phyloP scores from a whole-genome alignment of 1,139 yeast genomes.

The Sugiyamaella xylanicola region DNA sequence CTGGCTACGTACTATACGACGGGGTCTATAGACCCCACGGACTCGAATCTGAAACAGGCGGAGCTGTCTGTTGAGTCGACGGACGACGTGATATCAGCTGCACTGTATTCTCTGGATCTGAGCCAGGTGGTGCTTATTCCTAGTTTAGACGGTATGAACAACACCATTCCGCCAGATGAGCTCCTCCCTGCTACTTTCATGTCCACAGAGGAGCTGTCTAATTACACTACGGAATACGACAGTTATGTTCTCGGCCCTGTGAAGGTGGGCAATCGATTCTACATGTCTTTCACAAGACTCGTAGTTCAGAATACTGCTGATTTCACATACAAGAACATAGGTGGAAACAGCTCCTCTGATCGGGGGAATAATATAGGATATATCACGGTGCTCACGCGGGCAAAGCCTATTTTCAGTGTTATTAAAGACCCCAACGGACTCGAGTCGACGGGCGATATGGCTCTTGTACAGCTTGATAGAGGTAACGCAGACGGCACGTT shows the following conservation, averaged over 20 bases:
- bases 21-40: conserved; percentile 31
- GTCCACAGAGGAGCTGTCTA: conserved; percentile 17
- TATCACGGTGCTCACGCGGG: conserved; percentile 65
- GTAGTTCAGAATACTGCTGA: conserved; percentile 35
- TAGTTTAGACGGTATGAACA: conserved; percentile 17
- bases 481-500: not conserved
- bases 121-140: conserved; percentile 22
- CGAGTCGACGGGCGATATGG: conserved; percentile 43
- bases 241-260: conserved; percentile 33
- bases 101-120: conserved; percentile 31
- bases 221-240: conserved; percentile 22
- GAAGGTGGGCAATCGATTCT: conserved; percentile 25
- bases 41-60: conserved; percentile 27
- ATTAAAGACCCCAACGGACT: conserved; percentile 50
- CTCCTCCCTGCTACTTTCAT: conserved; percentile 30
- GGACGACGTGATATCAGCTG: conserved; percentile 34
- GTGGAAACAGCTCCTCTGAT: conserved; percentile 6
- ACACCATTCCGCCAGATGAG: conserved; percentile 25
- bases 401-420: conserved; percentile 51
- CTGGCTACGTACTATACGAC: conserved; percentile 31
- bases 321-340: conserved; percentile 22
- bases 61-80: conserved; percentile 32
- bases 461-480: conserved; percentile 32
- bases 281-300: conserved; percentile 32
- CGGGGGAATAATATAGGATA: conserved; percentile 58